phyloP scores from a whole-genome alignment of 2,329 filamentous ascomycete genomes.

The Trichoderma pleuroti region DNA sequence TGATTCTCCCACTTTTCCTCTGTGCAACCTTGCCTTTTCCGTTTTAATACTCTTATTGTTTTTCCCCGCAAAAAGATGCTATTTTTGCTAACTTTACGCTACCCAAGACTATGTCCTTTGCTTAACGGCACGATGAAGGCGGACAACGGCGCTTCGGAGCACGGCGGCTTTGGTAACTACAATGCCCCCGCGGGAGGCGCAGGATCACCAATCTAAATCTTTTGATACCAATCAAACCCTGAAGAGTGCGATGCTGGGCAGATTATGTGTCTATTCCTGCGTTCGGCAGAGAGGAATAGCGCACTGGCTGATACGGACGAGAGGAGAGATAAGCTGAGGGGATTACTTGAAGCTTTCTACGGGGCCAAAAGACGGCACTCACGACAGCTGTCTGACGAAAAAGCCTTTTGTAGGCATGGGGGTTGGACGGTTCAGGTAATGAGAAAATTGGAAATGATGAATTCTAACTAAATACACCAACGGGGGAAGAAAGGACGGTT shows the following conservation, averaged over 20 bases:
- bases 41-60: not conserved
- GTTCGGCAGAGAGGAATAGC: not conserved
- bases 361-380: not conserved
- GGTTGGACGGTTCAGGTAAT: not conserved
- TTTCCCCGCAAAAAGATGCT: constrained; percentile 7
- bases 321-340: not conserved
- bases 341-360: not conserved
- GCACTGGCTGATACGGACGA: not conserved
- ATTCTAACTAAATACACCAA: not conserved
- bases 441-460: not conserved
- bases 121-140: constrained; percentile 77
- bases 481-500: not conserved
- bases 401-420: not conserved
- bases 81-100: constrained; percentile 23
- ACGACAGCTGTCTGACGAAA: not conserved
- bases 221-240: not conserved
- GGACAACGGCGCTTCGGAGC: constrained; percentile 52
- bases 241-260: not conserved
- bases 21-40: not conserved
- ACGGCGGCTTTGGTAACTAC: constrained; percentile 58
- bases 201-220: constrained; percentile 33
- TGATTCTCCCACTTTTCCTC: not conserved
- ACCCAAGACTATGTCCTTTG: constrained; percentile 70
- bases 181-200: constrained; percentile 37
- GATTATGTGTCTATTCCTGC: not conserved